phyloP scores from a whole-genome alignment of 768 basidiomycete genomes.

The Termitomyces sp. region DNA sequence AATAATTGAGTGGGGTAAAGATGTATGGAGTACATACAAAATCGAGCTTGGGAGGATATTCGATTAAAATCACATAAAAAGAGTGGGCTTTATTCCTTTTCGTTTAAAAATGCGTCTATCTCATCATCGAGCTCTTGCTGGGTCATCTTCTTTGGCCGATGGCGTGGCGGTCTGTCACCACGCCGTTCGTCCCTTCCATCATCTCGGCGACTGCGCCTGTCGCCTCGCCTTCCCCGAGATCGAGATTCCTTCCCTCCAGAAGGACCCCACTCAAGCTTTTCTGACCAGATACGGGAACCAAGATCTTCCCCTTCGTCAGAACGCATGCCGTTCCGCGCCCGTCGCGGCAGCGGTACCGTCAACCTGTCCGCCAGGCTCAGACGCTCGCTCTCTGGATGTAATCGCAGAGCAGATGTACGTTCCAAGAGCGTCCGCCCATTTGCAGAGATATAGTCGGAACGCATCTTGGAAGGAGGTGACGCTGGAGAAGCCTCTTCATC shows the following conservation, averaged over 20 bases:
- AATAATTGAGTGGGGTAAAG: background rate
- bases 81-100: conserved; percentile 23
- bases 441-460: conserved; percentile 53
- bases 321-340: conserved; percentile 25
- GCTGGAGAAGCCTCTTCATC: conserved; percentile 30
- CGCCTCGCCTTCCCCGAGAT: conserved; percentile 9
- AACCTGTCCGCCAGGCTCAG: conserved; percentile 38
- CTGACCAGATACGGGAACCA: conserved; percentile 15
- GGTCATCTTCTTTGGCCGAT: conserved; percentile 45
- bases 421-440: conserved; percentile 51
- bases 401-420: conserved; percentile 45
- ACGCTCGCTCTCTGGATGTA: conserved; percentile 22
- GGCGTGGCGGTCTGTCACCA: conserved; percentile 30
- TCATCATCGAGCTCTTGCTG: conserved; percentile 81
- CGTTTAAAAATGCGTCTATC: conserved; percentile 70
- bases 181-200: conserved; percentile 20
- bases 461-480: conserved; percentile 61
- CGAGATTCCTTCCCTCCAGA: conserved; percentile 8
- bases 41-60: background rate
- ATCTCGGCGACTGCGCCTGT: conserved; percentile 16
- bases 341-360: conserved; percentile 40
- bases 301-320: conserved; percentile 16
- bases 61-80: background rate
- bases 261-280: conserved; percentile 14
- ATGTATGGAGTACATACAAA: conserved; percentile 6